Evolutionary conservation across 1,139 yeast species (phyloP), one percentile per base, ranked within the genome.

Genomic region (Candida frijolesensis): DNA sequence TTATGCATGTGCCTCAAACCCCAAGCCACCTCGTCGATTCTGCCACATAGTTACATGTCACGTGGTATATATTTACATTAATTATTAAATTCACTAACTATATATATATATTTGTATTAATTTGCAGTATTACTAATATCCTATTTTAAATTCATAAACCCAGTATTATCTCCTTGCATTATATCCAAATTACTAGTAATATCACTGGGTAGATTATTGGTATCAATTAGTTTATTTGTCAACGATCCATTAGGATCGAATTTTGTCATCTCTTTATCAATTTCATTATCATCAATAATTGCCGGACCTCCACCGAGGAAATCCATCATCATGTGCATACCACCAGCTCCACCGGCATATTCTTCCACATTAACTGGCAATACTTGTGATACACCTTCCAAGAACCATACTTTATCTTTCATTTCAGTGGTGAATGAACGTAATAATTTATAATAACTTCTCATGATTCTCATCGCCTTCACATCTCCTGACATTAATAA

Each of bases 371-470:
- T 91, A 14, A 82, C 91, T 0, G 95, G 95, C 47, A 92, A 75
- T 0, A 90, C 96, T 53, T 84, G 84, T 4, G 95, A 82, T 2
- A 92, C 96, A 1, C 97, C 97, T 66, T 91, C 96, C 56, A 92
- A 75, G 60, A 92, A 92, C 98, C 98, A 92, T 14, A 91, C 96
- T 59, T 83, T 82, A 60, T 90, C 95, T 63, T 87, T 89, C 87
- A 88, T 86, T 61, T 89, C 96, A 19, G 86, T 82, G 0, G 96
- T 89, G 66, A 87, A 92, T 8, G 87, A 82, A 54, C 96, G 75
- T 47, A 92, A 78, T 51, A 92, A 72, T 55, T 88, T 85, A 70
- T 91, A 92, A 71, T 91, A 92, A 46, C 89, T 86, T 59, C 95
- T 77, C 88, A 92, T 89, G 55, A 92, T 89, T 57, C 95, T 74